Base-by-base conservation (phyloP, 257 asterid genomes). In the Solanum infundibuliforme region DNA sequence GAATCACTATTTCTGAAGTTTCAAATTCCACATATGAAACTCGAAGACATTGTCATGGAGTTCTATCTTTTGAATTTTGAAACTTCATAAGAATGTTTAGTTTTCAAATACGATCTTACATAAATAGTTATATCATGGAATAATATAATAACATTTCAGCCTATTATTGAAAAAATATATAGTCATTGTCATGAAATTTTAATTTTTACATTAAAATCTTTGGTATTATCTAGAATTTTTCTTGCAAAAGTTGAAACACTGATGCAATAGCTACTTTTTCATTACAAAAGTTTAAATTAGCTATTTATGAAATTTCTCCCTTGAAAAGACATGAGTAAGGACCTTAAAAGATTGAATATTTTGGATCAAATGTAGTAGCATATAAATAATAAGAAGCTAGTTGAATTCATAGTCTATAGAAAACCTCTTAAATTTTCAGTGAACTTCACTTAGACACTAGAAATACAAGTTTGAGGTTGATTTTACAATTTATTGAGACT, bases 401-500 rank as follows among this genome's bases (percentile, higher is more conserved):
- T 38, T 38, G 43, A 38, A 38, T 38, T 2, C 4, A 66, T 66
- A 10, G 32, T 65, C 11, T 25, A 65, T 25, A 9, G 32, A 25
- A 0, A 25, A 2, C 8, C 34, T 4, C 6, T 65, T 65, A 65
- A 5, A 5, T 65, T 65, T 65, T 66, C 18, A 11, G 18, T 5
- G 8, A 25, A 66, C 6, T 25, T 66, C 20, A 25, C 7, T 66
- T 66, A 5, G 4, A 11, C 18, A 11, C 34, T 65, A 11, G 2
- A 25, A 25, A 0, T 9, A 5, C 4, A n/a, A 65, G 31, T 9
- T n/a, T n/a, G 8, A 25, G 4, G 34, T 25, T 27, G 18, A 25
- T 27, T 0, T 5, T 66, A 66, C 2, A 4, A 12, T 2, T 66
- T 25, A 66, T 11, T 12, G 0, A 66, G 7, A 3, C 0, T n/a